phyloP scores from a whole-genome alignment of 106 monocot species.

The Phalaenopsis equestris region DNA sequence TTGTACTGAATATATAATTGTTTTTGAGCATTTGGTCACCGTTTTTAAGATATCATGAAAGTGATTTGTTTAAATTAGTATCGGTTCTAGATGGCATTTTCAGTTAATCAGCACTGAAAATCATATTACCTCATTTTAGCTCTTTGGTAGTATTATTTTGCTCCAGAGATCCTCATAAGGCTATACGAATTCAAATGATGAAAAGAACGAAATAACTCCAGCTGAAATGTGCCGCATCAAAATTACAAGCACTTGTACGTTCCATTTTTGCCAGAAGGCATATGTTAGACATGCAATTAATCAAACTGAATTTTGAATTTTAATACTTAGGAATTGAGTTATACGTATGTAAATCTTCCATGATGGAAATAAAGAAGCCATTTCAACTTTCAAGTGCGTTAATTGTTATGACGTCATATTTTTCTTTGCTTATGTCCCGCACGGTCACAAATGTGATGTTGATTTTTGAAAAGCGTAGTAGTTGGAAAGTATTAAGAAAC shows the following conservation, averaged over 20 bases:
- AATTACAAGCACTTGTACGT: constrained; percentile 1
- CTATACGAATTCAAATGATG: neutral
- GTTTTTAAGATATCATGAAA: neutral
- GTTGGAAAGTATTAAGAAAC: too few species aligned
- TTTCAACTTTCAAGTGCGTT: too few species aligned
- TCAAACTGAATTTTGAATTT: neutral
- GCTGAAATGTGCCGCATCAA: neutral
- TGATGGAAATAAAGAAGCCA: too few species aligned
- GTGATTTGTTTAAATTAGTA: neutral
- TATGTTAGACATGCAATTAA: neutral
- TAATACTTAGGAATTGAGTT: neutral
- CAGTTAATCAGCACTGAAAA: neutral
- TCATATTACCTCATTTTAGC: neutral
- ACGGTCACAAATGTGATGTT: too few species aligned
- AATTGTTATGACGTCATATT: too few species aligned
- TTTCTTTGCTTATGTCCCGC: too few species aligned
- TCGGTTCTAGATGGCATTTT: neutral
- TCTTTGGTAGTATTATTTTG: neutral
- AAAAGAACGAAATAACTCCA: neutral
- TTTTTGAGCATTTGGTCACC: neutral
- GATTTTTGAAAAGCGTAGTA: too few species aligned
- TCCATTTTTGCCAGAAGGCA: neutral
- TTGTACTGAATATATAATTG: neutral
- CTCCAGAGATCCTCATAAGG: neutral
- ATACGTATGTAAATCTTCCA: too few species aligned